Base-by-base conservation (phyloP, 495 filamentous ascomycete genomes). In the Talaromyces stipitatus region DNA sequence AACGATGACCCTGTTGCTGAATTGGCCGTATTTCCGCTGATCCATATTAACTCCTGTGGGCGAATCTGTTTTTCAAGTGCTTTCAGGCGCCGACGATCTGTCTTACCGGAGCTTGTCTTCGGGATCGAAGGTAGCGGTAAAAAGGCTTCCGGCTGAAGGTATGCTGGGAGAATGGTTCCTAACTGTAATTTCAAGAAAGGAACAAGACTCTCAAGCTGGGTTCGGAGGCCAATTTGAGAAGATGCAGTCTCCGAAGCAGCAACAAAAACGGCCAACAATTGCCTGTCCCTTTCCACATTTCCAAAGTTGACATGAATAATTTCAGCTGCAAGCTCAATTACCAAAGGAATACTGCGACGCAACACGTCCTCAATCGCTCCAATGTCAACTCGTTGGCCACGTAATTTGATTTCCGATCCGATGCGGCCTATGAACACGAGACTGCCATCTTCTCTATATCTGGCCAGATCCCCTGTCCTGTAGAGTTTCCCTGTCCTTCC, bases 361-460 rank as follows among this genome's bases (percentile, higher is more conserved):
- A 78, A 58, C 30, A 74, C 71, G 55, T 77, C 69, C 63, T 83
- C 79, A 26, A 83, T 71, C 53, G 82, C 80, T 2, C 66, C 72
- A 3, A 81, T 64, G 57, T 83, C 80, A 27, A 83, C 69, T 10
- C 79, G 65, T 58, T 82, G 79, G 6, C 80, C 80, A 6, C 70
- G 69, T 1, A 83, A 54, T 62, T 82, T 83, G 12, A 79, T 72
- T 59, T 82, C 78, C n/a, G 72, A 66, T 48, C 82, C 80, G 30
- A 73, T 72, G 5, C 80, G 66, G 2, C 78, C 79, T 1, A 82
- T 63, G 59, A 78, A 79, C 16, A 64, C 58, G 22, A 82, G n/a
- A 62, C 8, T 62, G 2, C 78, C 76, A 33, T 82, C 74, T 0
- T 63, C 26, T 23, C 72, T 69, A 41, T 82, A 80, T 12, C 64